A percentile compares a stretch with the other conserved stretches of the same genome.
Evolutionary conservation across 2,329 filamentous ascomycete genomes (phyloP).

Genomic region (Aspergillus awamori): DNA sequence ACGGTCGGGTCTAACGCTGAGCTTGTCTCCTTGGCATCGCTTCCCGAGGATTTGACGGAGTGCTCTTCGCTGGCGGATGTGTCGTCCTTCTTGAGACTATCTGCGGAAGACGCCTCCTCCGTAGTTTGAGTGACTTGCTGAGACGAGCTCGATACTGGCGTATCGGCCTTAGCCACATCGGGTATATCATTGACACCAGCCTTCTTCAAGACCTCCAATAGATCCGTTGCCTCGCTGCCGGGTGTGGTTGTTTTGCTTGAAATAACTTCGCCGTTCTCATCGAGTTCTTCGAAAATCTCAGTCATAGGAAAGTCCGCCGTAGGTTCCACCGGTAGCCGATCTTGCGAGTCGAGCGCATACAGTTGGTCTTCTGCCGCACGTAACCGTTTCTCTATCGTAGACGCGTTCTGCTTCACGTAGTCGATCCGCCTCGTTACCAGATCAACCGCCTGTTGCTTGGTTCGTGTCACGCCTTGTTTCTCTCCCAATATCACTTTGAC

Average conservation of each 20-base stretch:
- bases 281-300: conserved; percentile 89
- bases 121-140: conserved; percentile 11
- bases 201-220: conserved; percentile 74
- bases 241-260: conserved; percentile 68
- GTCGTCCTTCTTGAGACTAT: conserved; percentile 3
- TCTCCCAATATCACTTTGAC: conserved; percentile 58
- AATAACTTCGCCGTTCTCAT: conserved; percentile 85
- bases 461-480: conserved; percentile 49
- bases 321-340: conserved; percentile 64
- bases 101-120: neutral
- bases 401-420: conserved; percentile 83
- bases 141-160: conserved; percentile 17
- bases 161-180: conserved; percentile 20
- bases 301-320: conserved; percentile 72
- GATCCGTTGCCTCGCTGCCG: conserved; percentile 65
- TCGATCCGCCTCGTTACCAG: conserved; percentile 77
- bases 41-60: neutral
- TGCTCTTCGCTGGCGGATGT: neutral
- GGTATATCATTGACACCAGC: conserved; percentile 65
- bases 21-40: conserved; percentile 11
- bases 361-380: conserved; percentile 67
- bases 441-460: conserved; percentile 65
- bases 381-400: conserved; percentile 72
- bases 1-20: conserved; percentile 25
- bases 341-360: conserved; percentile 62